Conservation (phyloP, 2,329 filamentous ascomycete species). For the Hymenoscyphus infarciens region DNA sequence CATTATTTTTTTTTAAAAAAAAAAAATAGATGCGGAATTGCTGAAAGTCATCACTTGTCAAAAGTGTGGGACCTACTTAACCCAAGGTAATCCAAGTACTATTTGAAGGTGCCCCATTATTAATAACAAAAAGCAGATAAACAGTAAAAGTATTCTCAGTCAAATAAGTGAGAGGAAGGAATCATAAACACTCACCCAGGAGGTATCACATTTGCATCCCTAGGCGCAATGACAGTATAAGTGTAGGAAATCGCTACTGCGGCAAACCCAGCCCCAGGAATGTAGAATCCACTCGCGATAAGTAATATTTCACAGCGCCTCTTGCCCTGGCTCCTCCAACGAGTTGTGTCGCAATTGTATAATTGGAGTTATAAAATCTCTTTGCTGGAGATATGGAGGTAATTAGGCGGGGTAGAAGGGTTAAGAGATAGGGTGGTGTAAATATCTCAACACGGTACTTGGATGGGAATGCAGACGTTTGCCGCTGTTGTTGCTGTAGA, state of each 20-base stretch:
- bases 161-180: not conserved
- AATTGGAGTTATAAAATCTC: not conserved
- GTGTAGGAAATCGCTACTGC: not conserved
- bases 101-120: not conserved
- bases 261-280: not conserved
- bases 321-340: not conserved
- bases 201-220: constrained; percentile 8
- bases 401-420: not conserved
- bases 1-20: too few relatives aligned
- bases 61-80: too few relatives aligned
- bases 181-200: not conserved
- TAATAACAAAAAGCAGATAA: constrained; percentile 1
- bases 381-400: not conserved
- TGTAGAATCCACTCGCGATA: not conserved
- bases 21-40: too few relatives aligned
- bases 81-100: not conserved
- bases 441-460: constrained; percentile 5
- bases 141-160: not conserved
- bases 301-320: not conserved
- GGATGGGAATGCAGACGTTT: not conserved
- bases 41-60: too few relatives aligned
- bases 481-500: constrained; percentile 1
- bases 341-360: not conserved
- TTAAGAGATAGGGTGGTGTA: constrained; percentile 1
- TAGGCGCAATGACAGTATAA: not conserved